A percentile compares a stretch with the other conserved stretches of the same genome.
Conservation (phyloP, 2,329 filamentous ascomycete species). For the Fusarium mundagurra region DNA sequence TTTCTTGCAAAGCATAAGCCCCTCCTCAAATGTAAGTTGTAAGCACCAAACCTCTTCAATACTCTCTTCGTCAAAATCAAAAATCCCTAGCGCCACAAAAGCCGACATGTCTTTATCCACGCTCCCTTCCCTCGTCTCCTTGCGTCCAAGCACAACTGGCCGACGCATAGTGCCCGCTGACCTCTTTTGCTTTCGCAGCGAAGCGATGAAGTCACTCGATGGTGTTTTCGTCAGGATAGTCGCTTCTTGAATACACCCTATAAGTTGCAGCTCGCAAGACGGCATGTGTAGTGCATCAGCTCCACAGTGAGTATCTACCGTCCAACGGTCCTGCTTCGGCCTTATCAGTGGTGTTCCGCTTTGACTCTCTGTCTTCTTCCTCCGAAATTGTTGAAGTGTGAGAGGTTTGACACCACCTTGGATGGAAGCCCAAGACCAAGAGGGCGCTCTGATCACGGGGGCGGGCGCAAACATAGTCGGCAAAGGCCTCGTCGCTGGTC, state of each 20-base stretch:
- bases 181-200: not conserved
- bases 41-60: not conserved
- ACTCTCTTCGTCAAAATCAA: constrained; percentile 3
- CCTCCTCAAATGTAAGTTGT: not conserved
- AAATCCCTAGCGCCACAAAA: not conserved
- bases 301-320: not conserved
- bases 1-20: not conserved
- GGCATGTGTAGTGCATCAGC: constrained; percentile 7
- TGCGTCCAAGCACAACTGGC: not conserved
- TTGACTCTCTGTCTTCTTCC: not conserved
- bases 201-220: not conserved
- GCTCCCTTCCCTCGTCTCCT: not conserved
- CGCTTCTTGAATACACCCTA: not conserved
- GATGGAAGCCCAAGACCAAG: constrained; percentile 23
- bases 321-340: constrained; percentile 1
- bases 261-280: constrained; percentile 7
- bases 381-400: not conserved
- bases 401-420: not conserved
- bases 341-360: not conserved
- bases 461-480: not conserved
- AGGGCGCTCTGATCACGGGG: constrained; percentile 7
- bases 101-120: not conserved
- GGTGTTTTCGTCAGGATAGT: not conserved
- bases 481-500: constrained; percentile 1
- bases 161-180: not conserved